Base-by-base conservation (phyloP, 2,329 filamentous ascomycete genomes). In the Sphaerulina populicola region DNA sequence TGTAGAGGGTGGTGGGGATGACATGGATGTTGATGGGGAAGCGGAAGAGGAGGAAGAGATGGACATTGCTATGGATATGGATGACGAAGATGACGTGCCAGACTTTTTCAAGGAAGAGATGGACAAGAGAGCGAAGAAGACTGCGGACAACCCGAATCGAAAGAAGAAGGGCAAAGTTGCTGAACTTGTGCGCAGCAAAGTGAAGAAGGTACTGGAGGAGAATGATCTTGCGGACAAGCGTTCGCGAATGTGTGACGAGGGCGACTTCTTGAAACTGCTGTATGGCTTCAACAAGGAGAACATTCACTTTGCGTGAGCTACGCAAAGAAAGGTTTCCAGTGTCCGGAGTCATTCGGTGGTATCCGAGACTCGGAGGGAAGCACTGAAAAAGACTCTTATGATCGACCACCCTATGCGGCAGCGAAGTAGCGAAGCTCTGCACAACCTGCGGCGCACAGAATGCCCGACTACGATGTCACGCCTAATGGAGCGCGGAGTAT, bases 201-300 rank as follows among this genome's bases (percentile, higher is more conserved):
- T 97, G 40, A 77, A 85, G 62, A 87, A 84, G 66, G 88, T 96
- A 15, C 75, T 97, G 15, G 85, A 91, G 65, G 82, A 85, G 51
- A 95, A 90, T 0, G 79, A 82, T 43, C 74, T 97, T 48, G 84
- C 83, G 2, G 88, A 94, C 54, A 88, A 86, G 72, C 77, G 91
- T 58, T 80, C 90, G 9, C 79, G 88, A 55, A 83, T 93, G 74
- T 94, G 89, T 64, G 89, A 96, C 64, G 88, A 97, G 71, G 90
- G 86, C 47, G 90, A 95, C 63, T 97, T 96, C 66, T 71, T 98
- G 66, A 83, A 83, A 60, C 69, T 96, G 58, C 71, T 95, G 56
- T 81, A 78, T 68, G 85, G 86, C 1, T 95, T 96, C 69, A 95
- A 96, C 67, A 81, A 88, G 59, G 88, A 94, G 67, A 88, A 88